Percentiles rank a stretch among this genome's conserved stretches.
Conservation (phyloP, 1,139 yeast species). For the Hansenula lynferdii region DNA sequence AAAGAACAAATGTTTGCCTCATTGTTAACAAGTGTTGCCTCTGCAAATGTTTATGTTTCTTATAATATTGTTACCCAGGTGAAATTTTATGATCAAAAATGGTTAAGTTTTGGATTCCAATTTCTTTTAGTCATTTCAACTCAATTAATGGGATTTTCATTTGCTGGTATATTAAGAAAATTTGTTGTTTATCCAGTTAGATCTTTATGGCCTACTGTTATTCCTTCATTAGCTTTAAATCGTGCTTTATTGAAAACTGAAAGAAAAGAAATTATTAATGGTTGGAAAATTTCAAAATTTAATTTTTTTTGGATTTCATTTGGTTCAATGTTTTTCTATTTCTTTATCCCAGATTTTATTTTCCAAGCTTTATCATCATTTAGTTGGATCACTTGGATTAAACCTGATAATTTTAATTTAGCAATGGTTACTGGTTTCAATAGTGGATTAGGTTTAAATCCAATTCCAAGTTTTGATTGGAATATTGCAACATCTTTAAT, state of each 20-base stretch:
- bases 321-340: slow-evolving; percentile 39
- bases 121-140: slow-evolving; percentile 45
- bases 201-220: slow-evolving; percentile 51
- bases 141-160: slow-evolving; percentile 57
- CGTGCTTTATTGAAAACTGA: slow-evolving; percentile 43
- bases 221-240: slow-evolving; percentile 53
- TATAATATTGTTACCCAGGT: slow-evolving; percentile 55
- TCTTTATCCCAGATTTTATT: slow-evolving; percentile 55
- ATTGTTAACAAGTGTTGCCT: slow-evolving; percentile 39
- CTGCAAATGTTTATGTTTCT: slow-evolving; percentile 49
- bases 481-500: slow-evolving; percentile 47
- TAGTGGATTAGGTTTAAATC: slow-evolving; percentile 51
- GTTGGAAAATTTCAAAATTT: slow-evolving; percentile 47
- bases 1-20: slow-evolving; percentile 69
- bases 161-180: slow-evolving; percentile 56
- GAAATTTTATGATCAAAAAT: slow-evolving; percentile 20
- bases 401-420: slow-evolving; percentile 47
- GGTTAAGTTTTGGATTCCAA: slow-evolving; percentile 44
- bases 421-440: slow-evolving; percentile 50
- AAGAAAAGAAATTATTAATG: slow-evolving; percentile 38
- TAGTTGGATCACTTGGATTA: slow-evolving; percentile 64
- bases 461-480: slow-evolving; percentile 51
- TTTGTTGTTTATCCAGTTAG: slow-evolving; percentile 53
- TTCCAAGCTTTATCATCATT: slow-evolving; percentile 50
- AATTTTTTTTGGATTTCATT: slow-evolving; percentile 37